Evolutionary conservation across 805 yeast species (phyloP).

Genomic region (Candida coquimbonensis): DNA sequence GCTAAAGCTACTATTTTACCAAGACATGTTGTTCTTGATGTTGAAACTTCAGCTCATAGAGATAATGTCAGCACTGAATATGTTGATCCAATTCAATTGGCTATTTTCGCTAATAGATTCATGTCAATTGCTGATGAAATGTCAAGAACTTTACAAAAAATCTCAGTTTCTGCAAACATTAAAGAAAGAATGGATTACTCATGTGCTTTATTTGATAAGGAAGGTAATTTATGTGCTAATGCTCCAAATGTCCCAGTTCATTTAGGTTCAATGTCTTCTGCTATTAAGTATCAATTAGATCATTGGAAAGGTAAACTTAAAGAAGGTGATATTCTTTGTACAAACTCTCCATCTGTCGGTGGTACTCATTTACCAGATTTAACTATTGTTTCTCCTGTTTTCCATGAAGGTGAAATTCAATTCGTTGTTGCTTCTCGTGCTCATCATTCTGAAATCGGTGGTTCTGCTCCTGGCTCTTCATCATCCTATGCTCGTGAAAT

Average conservation of each 20-base stretch:
- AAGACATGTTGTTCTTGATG: constrained; percentile 28
- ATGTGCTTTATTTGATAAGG: constrained; percentile 40
- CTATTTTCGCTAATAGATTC: constrained; percentile 40
- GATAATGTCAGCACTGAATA: constrained; percentile 35
- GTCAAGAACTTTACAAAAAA: constrained; percentile 40
- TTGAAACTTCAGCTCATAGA: constrained; percentile 27
- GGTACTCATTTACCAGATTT: constrained; percentile 46
- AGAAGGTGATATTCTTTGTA: constrained; percentile 37
- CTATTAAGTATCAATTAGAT: constrained; percentile 31
- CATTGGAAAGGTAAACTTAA: constrained; percentile 32
- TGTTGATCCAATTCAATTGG: constrained; percentile 39
- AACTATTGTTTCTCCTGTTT: constrained; percentile 52
- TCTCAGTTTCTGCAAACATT: constrained; percentile 37
- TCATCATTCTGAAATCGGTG: constrained; percentile 59
- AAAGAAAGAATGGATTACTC: constrained; percentile 43
- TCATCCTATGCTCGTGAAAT: constrained; percentile 48
- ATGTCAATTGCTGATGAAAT: constrained; percentile 46
- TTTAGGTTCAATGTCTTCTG: constrained; percentile 39
- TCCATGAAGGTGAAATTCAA: constrained; percentile 36
- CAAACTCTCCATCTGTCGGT: constrained; percentile 38
- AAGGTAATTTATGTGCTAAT: constrained; percentile 38
- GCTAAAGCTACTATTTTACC: constrained; percentile 30
- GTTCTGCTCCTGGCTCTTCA: constrained; percentile 52
- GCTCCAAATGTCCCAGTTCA: constrained; percentile 45
- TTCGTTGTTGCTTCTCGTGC: constrained; percentile 55